Evolutionary conservation across 352 stramenopile species (phyloP), one percentile per base, ranked within the genome.

Genomic region (Globisporangium iwayamae): DNA sequence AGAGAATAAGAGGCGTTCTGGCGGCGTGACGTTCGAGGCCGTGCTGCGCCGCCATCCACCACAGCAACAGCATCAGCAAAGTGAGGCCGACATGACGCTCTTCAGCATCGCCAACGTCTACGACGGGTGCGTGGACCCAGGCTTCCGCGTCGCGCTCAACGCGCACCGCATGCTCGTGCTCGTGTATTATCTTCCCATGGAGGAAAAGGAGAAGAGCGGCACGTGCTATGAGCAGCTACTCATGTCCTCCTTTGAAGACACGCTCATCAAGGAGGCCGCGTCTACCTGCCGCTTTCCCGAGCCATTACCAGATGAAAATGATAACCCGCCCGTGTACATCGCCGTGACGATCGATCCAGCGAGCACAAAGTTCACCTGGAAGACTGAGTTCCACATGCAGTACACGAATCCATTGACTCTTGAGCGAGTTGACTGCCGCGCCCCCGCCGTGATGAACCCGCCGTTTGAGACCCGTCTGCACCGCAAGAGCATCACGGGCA

Each of bases 1-100:
- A 25, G n/a, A 14, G 16, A 18, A 20, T 55, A 36, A 14, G 11
- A n/a, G 60, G 25, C 36, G 25, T 51, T 59, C 8, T 22, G 43
- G 50, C 3, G 81, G 86, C 4, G 68, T 90, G 45, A 89, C 78
- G 10, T 91, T 94, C 53, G 86, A 94, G 57, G 74, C 92, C 60
- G 74, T 82, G 4, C 65, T 91, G 9, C 77, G 85, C 6, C 68
- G 73, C 7, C 80, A 72, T 2, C 38, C 63, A n/a, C 20, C 9
- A n/a, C 25, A 57, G 1, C 20, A 63, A 20, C 43, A 50, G 34
- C 7, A 36, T 1, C 18, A 53, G 30, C 1, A 87, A 83, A 57
- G 71, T 67, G 3, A 55, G 25, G 3, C 8, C 16, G 81, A 68
- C 36, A 89, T 91, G 79, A 90, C 84, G 32, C 58, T 94, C 13